Percentiles rank a stretch among this genome's conserved stretches.
These are phyloP conservation scores for Phylloporus arenicola DNA, from an alignment of 768 basidiomycete species.

Conservation along the genomic window DNA sequence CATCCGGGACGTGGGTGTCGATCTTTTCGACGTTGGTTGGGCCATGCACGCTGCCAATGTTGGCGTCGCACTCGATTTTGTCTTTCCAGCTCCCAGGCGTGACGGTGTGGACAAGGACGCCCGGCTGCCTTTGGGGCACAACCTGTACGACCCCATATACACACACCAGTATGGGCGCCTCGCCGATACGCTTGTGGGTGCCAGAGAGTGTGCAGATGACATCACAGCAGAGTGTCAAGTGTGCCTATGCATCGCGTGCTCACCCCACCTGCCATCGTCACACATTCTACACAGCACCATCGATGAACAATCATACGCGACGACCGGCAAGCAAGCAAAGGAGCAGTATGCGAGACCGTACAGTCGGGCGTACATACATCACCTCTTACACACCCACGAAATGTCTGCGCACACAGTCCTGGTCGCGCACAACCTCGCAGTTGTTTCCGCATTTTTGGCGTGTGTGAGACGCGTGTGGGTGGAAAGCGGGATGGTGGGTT, in stretches of 20 bases:
- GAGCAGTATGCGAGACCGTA: slow-evolving; percentile 29
- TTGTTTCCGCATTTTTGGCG: slow-evolving; percentile 60
- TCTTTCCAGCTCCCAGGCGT: slow-evolving; percentile 47
- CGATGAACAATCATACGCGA: slow-evolving; percentile 29
- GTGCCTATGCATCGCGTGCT: slow-evolving; percentile 56
- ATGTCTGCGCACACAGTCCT: slow-evolving; percentile 81
- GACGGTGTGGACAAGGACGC: not conserved
- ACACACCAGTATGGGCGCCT: slow-evolving; percentile 56
- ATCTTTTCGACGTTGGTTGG: slow-evolving; percentile 74
- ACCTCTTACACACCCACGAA: slow-evolving; percentile 83
- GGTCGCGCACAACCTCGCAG: slow-evolving; percentile 66
- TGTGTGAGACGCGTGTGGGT: slow-evolving; percentile 43
- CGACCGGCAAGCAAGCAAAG: not conserved
- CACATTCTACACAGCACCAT: slow-evolving; percentile 42
- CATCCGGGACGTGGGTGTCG: slow-evolving; percentile 60
- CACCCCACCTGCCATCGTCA: slow-evolving; percentile 35
- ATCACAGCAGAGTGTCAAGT: slow-evolving; percentile 1
- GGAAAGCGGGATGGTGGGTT: slow-evolving; percentile 12
- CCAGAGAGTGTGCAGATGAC: not conserved
- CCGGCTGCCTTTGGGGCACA: slow-evolving; percentile 51
- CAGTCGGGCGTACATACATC: slow-evolving; percentile 69
- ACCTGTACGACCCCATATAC: slow-evolving; percentile 59
- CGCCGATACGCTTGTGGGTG: slow-evolving; percentile 33
- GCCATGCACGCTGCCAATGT: slow-evolving; percentile 59
- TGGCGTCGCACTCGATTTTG: slow-evolving; percentile 76